Percentiles rank a stretch among this genome's conserved stretches.
Evolutionary conservation across 345 rosid genomes (phyloP).

Genomic region (Turritis glabra): DNA sequence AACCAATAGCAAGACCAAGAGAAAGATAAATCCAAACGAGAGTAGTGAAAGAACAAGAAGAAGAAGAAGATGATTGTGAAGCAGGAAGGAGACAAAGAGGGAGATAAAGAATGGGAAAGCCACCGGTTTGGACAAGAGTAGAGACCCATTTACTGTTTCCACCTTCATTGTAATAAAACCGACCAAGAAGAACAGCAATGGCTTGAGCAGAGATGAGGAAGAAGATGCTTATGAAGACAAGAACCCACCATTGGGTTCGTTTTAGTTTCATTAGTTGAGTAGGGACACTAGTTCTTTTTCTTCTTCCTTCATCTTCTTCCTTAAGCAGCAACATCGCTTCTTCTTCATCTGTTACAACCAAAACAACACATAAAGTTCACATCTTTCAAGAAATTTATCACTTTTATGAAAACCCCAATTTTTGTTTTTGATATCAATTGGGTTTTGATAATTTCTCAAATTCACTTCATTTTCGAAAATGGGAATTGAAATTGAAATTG

Average conservation of each 20-base stretch:
- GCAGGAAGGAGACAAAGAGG: constrained; percentile 58
- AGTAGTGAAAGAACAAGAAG: constrained; percentile 42
- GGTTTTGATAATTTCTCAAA: too few relatives aligned
- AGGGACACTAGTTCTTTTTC: background rate
- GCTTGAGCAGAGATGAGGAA: constrained; percentile 64
- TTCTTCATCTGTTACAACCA: constrained; percentile 15
- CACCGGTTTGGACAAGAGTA: constrained; percentile 43
- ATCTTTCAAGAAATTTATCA: background rate
- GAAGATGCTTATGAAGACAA: constrained; percentile 43
- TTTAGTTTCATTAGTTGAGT: constrained; percentile 40
- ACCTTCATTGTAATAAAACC: constrained; percentile 31
- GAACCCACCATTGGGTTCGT: constrained; percentile 65
- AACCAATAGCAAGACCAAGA: constrained; percentile 64
- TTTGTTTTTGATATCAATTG: background rate
- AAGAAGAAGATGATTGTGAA: constrained; percentile 20
- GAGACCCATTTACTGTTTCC: constrained; percentile 41
- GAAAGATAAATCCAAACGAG: constrained; percentile 48
- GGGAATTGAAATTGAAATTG: too few relatives aligned
- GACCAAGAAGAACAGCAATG: constrained; percentile 49
- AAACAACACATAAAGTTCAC: background rate
- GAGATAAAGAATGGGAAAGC: constrained; percentile 63
- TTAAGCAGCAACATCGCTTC: background rate
- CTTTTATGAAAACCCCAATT: background rate
- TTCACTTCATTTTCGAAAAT: too few relatives aligned
- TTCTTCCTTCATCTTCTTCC: constrained; percentile 8